Evolutionary conservation across 371 early-diverging fungal species (phyloP), one percentile per base, ranked within the genome.

Genomic region (Blastocladiella emersonii): DNA sequence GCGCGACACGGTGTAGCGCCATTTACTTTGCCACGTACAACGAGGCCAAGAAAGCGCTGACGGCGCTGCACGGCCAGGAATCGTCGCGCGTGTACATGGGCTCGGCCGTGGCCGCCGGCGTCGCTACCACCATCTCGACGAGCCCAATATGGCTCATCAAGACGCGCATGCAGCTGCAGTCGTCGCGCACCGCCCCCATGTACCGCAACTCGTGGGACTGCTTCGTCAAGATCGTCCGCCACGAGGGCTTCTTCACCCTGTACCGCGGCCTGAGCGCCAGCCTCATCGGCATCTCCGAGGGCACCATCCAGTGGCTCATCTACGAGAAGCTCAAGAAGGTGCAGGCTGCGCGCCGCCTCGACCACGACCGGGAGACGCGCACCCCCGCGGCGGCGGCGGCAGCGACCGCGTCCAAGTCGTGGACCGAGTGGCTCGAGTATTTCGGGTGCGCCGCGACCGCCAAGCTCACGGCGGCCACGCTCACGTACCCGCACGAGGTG

Each of bases 91-190:
- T 95, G 1, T 92, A 95, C 64, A 74, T 93, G 48, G 63, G 80
- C 13, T 86, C 95, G 0, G 96, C 95, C 0, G 81, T 86, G 0
- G 77, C 85, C 10, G 94, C 98, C 4, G 93, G 80, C 27, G 72
- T 87, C 44, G 77, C 86, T 12, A 90, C 90, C 3, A 83, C 92
- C 0, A 83, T 88, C 0, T 73, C 74, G 17, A 93, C 96, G 13
- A 95, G 92, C 70, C 98, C 98, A 0, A 93, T 97, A 10, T 97
- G 98, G 98, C 81, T 95, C 57, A 83, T 95, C 57, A 95, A 94
- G 69, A 97, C 96, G 0, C 74, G 98, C 62, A 86, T 97, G 81
- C 96, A 95, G 72, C 76, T 95, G 57, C 90, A 89, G 72, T 70
- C 75, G 25, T 32, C 27, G 2, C 13, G 25, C 10, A 15, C n/a